Base-by-base conservation (phyloP, 768 basidiomycete genomes). In the Mycena albidolilacea region DNA sequence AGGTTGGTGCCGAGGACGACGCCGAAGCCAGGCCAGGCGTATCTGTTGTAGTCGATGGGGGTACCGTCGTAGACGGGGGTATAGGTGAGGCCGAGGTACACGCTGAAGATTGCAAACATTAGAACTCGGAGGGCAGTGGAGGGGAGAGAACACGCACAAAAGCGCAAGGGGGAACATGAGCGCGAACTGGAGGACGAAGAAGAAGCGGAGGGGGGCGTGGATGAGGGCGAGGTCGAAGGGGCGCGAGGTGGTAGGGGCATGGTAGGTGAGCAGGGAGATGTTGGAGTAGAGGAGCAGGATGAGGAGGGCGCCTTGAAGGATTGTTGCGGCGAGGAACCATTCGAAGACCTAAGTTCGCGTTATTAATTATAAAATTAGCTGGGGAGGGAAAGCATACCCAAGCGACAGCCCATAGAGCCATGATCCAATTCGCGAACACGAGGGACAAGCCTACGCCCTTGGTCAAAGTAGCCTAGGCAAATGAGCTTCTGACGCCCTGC, bases 181-280 rank as follows among this genome's bases (percentile, higher is more conserved):
- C 5, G 81, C 82, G 37, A 92, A 79, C 3, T 90, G 88, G 2
- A 92, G 79, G 38, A 87, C 81, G 50, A 89, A 80, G 79, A 93
- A 93, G 71, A 95, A 91, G 3, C 94, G 87, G 65, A 97, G 85
- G 0, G 97, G 97, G 0, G 94, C 93, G 76, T 98, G 97, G 68
- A 98, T 94, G 75, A 97, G 91, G 0, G 91, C 86, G 43, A 90
- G 90, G 80, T 97, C 95, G 50, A 97, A 80, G 0, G 95, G 95
- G 1, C 91, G 87, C 0, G 83, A 80, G 30, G 83, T 83, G 0
- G 84, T 87, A 0, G 93, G 92, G 0, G 87, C 81, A 59, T 93
- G 93, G 78, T 97, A 95, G 17, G 92, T 83, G 54, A 96, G 84
- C 7, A 97, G 86, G 0, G 90, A 91, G 58, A 96, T 77, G 78